Evolutionary conservation across 2,329 filamentous ascomycete genomes (phyloP).

Genomic region (Alternaria sp.): DNA sequence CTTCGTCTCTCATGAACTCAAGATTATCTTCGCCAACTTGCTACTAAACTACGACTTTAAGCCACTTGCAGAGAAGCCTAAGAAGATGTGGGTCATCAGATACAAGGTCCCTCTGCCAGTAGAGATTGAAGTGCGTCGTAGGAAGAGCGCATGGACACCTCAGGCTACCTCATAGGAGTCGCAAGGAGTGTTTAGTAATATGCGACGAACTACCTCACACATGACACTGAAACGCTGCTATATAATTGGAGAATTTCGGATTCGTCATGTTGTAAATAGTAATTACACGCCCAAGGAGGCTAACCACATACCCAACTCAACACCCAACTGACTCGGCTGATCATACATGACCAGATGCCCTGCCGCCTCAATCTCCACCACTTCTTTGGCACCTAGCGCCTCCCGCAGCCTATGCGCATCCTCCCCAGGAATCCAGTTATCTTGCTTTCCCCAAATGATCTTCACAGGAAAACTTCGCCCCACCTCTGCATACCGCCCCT

Average conservation of each 20-base stretch:
- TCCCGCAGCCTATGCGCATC: conserved; percentile 18
- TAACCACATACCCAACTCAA: conserved; percentile 24
- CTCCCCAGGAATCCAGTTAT: conserved; percentile 22
- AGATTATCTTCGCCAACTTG: conserved; percentile 47
- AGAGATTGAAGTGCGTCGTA: conserved; percentile 12
- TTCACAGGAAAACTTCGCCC: conserved; percentile 18
- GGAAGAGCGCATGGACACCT: conserved; percentile 17
- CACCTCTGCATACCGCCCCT: conserved; percentile 22
- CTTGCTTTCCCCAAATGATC: conserved; percentile 26
- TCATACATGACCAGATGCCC: conserved; percentile 29
- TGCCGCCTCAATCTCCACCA: conserved; percentile 18
- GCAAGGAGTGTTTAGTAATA: background rate
- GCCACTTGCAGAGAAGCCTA: conserved; percentile 28
- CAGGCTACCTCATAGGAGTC: background rate
- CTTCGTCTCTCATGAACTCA: conserved; percentile 46
- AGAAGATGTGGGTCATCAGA: conserved; percentile 23
- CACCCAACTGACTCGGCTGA: conserved; percentile 19
- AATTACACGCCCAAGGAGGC: background rate
- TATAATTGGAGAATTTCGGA: background rate
- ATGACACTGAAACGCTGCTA: background rate
- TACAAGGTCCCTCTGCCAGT: conserved; percentile 10
- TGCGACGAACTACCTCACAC: background rate
- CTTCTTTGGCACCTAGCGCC: conserved; percentile 17
- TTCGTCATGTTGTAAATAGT: background rate
- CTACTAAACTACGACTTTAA: conserved; percentile 49